Conservation (phyloP, 345 rosid species). For the Corymbia maculata region DNA sequence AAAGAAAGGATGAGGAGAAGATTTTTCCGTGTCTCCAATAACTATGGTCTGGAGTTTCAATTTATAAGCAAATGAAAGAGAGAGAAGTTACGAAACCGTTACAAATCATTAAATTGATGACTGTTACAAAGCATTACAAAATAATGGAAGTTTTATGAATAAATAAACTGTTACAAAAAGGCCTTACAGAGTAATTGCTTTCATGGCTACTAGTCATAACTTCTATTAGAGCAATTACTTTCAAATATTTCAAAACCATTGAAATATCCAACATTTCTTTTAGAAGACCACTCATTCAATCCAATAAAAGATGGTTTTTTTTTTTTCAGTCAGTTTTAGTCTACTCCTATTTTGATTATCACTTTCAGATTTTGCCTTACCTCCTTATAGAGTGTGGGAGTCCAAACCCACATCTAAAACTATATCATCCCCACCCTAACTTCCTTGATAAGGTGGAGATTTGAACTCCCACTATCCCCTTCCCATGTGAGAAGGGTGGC, state of each 20-base stretch:
- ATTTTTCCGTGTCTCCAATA: no score
- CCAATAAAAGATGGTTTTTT: no score
- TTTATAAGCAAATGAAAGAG: neutral
- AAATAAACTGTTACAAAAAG: neutral
- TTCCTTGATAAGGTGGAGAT: no score
- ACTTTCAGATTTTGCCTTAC: no score
- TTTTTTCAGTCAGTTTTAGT: no score
- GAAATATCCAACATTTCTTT: neutral
- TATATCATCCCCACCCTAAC: no score
- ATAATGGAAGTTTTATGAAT: neutral
- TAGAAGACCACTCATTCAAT: no score
- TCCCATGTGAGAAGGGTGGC: no score
- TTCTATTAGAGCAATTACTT: neutral
- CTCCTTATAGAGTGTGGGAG: no score
- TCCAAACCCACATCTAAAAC: no score
- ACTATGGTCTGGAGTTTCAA: neutral
- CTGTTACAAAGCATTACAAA: neutral
- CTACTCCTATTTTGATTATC: no score
- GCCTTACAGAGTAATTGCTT: rapidly evolving
- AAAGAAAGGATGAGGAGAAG: neutral
- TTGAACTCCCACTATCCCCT: no score
- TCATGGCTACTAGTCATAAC: neutral
- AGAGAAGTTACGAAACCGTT: neutral
- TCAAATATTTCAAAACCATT: neutral
- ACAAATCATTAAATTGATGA: neutral